These are phyloP conservation scores for Pontederia crassipes DNA, from an alignment of 176 grass and related monocot species.

Conservation along the genomic window DNA sequence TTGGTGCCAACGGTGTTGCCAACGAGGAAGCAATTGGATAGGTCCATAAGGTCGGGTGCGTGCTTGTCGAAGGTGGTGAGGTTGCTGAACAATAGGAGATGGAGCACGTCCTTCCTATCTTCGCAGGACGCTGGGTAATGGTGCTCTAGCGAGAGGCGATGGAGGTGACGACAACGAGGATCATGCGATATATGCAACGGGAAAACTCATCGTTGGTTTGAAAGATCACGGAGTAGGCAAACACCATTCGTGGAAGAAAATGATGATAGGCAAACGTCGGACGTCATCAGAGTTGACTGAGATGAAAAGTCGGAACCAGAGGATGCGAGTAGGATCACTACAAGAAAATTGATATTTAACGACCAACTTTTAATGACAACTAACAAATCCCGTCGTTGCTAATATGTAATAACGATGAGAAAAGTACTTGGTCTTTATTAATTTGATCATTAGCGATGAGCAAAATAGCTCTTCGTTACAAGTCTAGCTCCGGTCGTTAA, in stretches of 20 bases:
- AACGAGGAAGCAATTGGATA: constrained; percentile 39
- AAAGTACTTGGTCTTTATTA: no score
- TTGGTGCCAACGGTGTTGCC: constrained; percentile 68
- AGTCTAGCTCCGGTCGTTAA: no score
- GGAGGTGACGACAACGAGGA: constrained; percentile 32
- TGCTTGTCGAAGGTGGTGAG: constrained; percentile 2
- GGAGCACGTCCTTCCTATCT: no score
- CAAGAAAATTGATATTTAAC: no score
- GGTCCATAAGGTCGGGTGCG: constrained; percentile 17
- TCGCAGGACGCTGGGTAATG: constrained; percentile 48
- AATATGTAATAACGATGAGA: no score
- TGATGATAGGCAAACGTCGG: constrained; percentile 31
- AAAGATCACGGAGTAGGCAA: constrained; percentile 33
- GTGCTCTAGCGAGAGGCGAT: constrained; percentile 60
- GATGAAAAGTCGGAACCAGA: constrained; percentile 49
- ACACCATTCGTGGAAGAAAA: constrained; percentile 66
- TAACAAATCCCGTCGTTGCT: no score
- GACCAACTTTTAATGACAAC: no score
- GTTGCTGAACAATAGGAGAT: constrained; percentile 11
- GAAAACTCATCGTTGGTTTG: constrained; percentile 24
- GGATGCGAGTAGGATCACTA: neutral
- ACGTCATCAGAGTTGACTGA: neutral
- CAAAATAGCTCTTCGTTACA: no score
- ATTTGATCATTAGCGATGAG: no score
- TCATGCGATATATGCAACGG: constrained; percentile 33